phyloP scores from a whole-genome alignment of 1,284 basidiomycete species.

The Ceratorhiza oryzae-sativae region DNA sequence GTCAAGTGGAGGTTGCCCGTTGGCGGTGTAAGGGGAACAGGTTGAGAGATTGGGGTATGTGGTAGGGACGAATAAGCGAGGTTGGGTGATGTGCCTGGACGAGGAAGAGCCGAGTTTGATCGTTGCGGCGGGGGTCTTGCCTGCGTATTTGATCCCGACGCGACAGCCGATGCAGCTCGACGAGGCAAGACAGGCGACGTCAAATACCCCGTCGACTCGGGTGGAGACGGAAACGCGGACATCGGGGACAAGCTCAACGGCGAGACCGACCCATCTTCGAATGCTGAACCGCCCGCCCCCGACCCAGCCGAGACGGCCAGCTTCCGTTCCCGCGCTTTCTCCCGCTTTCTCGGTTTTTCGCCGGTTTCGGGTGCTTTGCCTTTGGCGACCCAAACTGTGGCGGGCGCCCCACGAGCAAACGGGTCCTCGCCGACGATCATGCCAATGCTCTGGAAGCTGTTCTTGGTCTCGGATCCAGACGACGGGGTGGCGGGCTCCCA shows the following conservation, averaged over 20 bases:
- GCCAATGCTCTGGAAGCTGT: conserved; percentile 15
- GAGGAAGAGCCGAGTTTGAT: not conserved
- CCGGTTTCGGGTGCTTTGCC: not conserved
- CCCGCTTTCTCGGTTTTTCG: not conserved
- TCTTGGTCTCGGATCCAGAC: conserved; percentile 12
- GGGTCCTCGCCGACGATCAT: conserved; percentile 21
- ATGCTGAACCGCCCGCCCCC: not conserved
- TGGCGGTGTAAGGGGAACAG: not conserved
- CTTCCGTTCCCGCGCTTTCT: not conserved
- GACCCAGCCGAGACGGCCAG: conserved; percentile 10
- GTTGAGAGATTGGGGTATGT: not conserved
- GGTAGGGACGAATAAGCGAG: not conserved
- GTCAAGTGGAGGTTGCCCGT: not conserved
- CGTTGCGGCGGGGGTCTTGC: not conserved
- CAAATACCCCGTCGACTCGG: conserved; percentile 2
- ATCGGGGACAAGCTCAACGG: not conserved
- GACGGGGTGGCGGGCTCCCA: conserved; percentile 16
- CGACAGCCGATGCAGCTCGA: not conserved
- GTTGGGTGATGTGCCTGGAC: not conserved
- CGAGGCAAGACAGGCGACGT: not conserved
- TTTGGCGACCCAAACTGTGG: not conserved
- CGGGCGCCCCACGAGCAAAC: conserved; percentile 1
- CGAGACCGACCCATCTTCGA: not conserved
- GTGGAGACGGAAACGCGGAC: conserved; percentile 9
- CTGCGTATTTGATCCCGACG: conserved; percentile 1